A percentile compares a stretch with the other conserved stretches of the same genome.
phyloP scores from a whole-genome alignment of 805 yeast species.

The Torulaspora franciscae region DNA sequence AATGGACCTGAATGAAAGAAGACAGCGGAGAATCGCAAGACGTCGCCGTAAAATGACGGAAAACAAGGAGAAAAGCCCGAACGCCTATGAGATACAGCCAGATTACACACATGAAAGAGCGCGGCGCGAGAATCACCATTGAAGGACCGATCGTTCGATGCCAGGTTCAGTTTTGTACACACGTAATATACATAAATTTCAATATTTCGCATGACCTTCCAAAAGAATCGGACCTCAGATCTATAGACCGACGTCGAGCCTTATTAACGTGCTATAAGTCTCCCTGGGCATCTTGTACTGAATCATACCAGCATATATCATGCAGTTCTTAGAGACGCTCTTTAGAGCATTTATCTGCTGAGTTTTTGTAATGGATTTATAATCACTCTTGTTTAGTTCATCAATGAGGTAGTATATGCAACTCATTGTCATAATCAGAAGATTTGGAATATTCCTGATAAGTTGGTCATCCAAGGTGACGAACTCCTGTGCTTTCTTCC shows the following conservation, averaged over 20 bases:
- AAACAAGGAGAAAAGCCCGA: slow-evolving; percentile 45
- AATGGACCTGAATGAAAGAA: slow-evolving; percentile 32
- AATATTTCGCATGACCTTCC: background rate
- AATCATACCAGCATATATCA: slow-evolving; percentile 92
- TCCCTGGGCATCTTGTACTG: slow-evolving; percentile 89
- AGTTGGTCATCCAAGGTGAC: slow-evolving; percentile 61
- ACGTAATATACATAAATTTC: background rate
- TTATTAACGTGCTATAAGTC: slow-evolving; percentile 64
- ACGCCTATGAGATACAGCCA: slow-evolving; percentile 90
- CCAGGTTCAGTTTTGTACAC: background rate
- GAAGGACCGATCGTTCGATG: too few species aligned
- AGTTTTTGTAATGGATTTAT: slow-evolving; percentile 44
- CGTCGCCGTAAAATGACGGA: slow-evolving; percentile 30
- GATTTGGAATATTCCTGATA: slow-evolving; percentile 71
- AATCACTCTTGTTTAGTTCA: slow-evolving; percentile 38
- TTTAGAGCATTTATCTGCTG: slow-evolving; percentile 53
- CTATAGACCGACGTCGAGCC: slow-evolving; percentile 47
- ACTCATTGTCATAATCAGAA: slow-evolving; percentile 77
- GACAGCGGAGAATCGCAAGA: slow-evolving; percentile 35
- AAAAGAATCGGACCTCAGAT: background rate
- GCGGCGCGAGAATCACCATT: slow-evolving; percentile 11
- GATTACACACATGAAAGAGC: slow-evolving; percentile 39
- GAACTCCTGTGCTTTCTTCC: slow-evolving; percentile 66
- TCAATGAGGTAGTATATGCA: slow-evolving; percentile 57
- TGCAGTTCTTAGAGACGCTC: slow-evolving; percentile 74